These are phyloP conservation scores for Passiflora organensis DNA, from an alignment of 345 rosid genomes.

Conservation along the genomic window DNA sequence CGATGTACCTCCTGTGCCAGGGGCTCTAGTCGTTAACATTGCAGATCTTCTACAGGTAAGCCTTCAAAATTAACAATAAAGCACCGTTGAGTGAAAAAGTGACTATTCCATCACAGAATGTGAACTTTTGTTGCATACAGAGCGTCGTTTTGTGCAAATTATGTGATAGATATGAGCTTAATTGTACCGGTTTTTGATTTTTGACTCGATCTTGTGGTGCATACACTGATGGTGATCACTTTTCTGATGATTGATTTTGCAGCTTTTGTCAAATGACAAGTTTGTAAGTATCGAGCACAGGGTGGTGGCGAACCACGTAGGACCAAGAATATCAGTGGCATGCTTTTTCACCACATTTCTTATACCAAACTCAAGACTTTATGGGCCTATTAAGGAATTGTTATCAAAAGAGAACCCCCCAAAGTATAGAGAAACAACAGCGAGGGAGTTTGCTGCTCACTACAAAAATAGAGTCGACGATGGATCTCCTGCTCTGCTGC, in stretches of 20 bases:
- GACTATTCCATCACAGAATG: too few species aligned
- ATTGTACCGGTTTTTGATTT: neutral
- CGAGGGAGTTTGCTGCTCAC: neutral
- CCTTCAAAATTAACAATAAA: too few species aligned
- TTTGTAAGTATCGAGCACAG: conserved; percentile 45
- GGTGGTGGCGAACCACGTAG: conserved; percentile 32
- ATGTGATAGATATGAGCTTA: too few species aligned
- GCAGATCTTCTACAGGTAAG: conserved; percentile 30
- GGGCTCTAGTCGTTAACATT: conserved; percentile 26
- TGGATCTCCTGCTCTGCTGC: too few species aligned
- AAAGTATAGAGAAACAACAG: neutral
- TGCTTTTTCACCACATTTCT: conserved; percentile 26
- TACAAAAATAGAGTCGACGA: neutral
- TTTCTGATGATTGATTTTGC: conserved; percentile 1
- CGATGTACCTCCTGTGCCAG: conserved; percentile 16
- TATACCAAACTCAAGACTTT: neutral
- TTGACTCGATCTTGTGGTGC: neutral
- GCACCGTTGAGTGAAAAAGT: too few species aligned
- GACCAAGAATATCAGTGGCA: conserved; percentile 44
- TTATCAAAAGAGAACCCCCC: conserved; percentile 8
- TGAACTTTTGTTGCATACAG: too few species aligned
- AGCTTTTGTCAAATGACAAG: conserved; percentile 47
- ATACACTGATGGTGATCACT: too few species aligned
- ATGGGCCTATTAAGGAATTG: conserved; percentile 7
- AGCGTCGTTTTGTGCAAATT: too few species aligned